Evolutionary conservation across 768 basidiomycete genomes (phyloP), one percentile per base, ranked within the genome.

Genomic region (Leccinum subgranulosum): DNA sequence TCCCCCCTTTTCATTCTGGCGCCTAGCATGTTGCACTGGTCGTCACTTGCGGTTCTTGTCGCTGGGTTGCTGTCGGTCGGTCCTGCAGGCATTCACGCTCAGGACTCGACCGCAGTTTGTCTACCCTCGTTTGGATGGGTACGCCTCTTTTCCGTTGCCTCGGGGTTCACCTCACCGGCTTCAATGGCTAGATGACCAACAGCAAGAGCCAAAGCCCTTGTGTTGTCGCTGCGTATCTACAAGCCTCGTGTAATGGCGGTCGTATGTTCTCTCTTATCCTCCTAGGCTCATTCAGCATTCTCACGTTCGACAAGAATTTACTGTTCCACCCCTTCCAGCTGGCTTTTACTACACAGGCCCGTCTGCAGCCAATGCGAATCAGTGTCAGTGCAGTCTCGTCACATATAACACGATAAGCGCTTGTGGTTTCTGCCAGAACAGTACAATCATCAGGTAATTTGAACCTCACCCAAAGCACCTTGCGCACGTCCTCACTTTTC

Each of bases 341-440:
- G 61, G 55, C 33, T 74, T 29, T 36, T 63, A 65, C 43, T 70
- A 69, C 69, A 59, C 62, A 56, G 61, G 73, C 66, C 65, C 84
- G 68, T 72, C 67, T 57, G 51, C n/a, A 25, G 45, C 53, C 49
- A 36, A 69, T 31, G 17, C 56, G 55, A 68, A 74, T 50, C 45
- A 65, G 5, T 85, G 85, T 59, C 75, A 79, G 61, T 86, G 85
- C 63, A 85, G 75, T 64, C 78, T 82, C 7, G 79, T 84, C 28
- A 76, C 77, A 4, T 86, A 85, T 60, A 80, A 77, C 12, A 58
- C 82, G 25, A 73, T 85, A 60, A 81, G 78, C 55, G 84, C 85
- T 12, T 86, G 85, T 68, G 82, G 77, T 23, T 65, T 76, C 34
- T 86, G 85, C 64, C 85, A 86, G 65, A 76, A 76, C 33, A 68